These are phyloP conservation scores for Amanita subjunquillea DNA, from an alignment of 768 basidiomycete genomes.

Conservation along the genomic window DNA sequence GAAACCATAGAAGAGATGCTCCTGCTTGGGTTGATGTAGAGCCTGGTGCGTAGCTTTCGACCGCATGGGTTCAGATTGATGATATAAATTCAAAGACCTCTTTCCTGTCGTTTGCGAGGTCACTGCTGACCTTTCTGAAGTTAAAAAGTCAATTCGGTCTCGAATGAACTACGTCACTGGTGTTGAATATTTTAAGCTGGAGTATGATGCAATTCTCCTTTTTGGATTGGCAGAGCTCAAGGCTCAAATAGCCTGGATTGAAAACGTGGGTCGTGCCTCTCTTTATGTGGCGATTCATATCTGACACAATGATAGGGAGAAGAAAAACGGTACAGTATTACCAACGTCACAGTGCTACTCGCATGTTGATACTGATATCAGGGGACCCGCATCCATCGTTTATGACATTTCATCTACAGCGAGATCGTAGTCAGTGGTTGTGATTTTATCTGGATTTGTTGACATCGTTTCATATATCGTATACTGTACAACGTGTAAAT, in stretches of 20 bases:
- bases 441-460: background rate
- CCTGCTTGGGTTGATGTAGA: conserved; percentile 16
- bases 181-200: conserved; percentile 12
- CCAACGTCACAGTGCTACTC: background rate
- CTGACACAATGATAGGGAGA: conserved; percentile 8
- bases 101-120: conserved; percentile 14
- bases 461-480: too few relatives aligned
- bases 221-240: conserved; percentile 38
- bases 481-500: too few relatives aligned
- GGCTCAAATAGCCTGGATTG: conserved; percentile 34
- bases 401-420: background rate
- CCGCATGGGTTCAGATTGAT: background rate
- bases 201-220: conserved; percentile 29
- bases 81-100: conserved; percentile 7
- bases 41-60: conserved; percentile 6
- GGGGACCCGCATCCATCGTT: conserved; percentile 3
- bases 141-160: conserved; percentile 5
- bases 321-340: conserved; percentile 10
- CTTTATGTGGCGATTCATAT: background rate
- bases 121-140: conserved; percentile 12
- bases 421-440: background rate
- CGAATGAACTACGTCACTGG: conserved; percentile 3
- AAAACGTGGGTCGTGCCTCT: conserved; percentile 18
- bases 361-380: background rate
- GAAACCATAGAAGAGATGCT: conserved; percentile 7